Evolutionary conservation across 495 filamentous ascomycete species (phyloP), one percentile per base, ranked within the genome.

Genomic region (Aspergillus egyptiacus): DNA sequence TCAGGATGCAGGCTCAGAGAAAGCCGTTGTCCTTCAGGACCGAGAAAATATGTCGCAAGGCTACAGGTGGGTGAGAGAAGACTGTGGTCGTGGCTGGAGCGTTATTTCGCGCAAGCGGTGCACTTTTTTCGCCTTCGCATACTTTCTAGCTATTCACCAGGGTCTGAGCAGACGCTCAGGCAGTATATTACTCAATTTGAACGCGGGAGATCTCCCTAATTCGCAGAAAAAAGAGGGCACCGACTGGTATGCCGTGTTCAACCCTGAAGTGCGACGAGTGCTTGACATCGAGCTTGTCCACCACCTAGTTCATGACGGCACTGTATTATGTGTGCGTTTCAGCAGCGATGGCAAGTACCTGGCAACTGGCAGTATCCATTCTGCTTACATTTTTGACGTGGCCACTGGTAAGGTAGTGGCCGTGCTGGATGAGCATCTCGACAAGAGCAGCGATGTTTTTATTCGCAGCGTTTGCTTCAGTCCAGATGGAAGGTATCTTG

Each of bases 381-480:
- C 86, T 4, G 89, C 89, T 22, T 87, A 93, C 60, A 95, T 95
- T 53, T 95, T 90, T 65, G 89, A 95, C 54, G 89, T 95, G 27
- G 70, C 68, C 38, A 83, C 79, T 7, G 89, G 89, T 43, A 81
- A 85, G 50, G 87, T 87, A 62, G 76, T 93, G 41, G 86, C 85
- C 47, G 78, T 84, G 31, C 85, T 90, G 60, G 89, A 94, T 57
- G 89, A 93, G 53, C 81, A 76, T 32, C 87, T 87, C 38, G 89
- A 94, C 58, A 80, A 86, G 40, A 84, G 81, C 47, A 88, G 89
- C 2, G 89, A 95, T 67, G 73, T 95, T 14, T 95, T 94, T 60
- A 95, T 95, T 55, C 71, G 89, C 57, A 94, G 89, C 58, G 89
- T 95, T 25, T 95, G 89, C 67, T 95, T 95, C 72, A 93, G 88